Percentiles rank a stretch among this genome's conserved stretches.
phyloP scores from a whole-genome alignment of 1,284 basidiomycete species.

The Gymnopus androsaceus region DNA sequence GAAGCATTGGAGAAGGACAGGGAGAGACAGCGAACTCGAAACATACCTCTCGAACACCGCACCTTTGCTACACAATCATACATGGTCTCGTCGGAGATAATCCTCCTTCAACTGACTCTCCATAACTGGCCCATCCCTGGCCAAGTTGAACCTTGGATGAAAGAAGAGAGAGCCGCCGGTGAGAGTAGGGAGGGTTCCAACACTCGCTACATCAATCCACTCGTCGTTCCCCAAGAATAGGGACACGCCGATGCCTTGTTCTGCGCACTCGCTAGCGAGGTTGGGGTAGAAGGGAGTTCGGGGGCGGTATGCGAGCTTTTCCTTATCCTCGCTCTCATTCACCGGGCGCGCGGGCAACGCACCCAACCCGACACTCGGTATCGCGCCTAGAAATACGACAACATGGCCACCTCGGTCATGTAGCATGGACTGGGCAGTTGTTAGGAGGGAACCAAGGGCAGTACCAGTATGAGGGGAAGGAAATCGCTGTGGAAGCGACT shows the following conservation, averaged over 20 bases:
- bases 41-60: conserved; percentile 82
- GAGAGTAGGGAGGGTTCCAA: conserved; percentile 51
- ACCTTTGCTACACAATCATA: conserved; percentile 85
- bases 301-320: conserved; percentile 78
- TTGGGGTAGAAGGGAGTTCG: conserved; percentile 80
- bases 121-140: conserved; percentile 69
- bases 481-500: conserved; percentile 66
- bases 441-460: conserved; percentile 81
- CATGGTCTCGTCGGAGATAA: conserved; percentile 74
- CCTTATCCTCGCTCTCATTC: conserved; percentile 84
- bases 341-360: conserved; percentile 52
- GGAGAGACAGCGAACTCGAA: conserved; percentile 13
- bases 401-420: conserved; percentile 88
- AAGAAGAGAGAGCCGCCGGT: conserved; percentile 91
- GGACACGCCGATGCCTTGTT: conserved; percentile 89
- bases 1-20: conserved; percentile 14
- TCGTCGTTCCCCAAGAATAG: conserved; percentile 85
- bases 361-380: conserved; percentile 82
- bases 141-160: conserved; percentile 85
- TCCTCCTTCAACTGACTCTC: conserved; percentile 74
- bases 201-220: conserved; percentile 87
- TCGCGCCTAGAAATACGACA: conserved; percentile 77
- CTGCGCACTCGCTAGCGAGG: conserved; percentile 85
- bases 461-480: conserved; percentile 52
- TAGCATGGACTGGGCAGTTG: conserved; percentile 74